Evolutionary conservation across 148 eudicot genomes (phyloP).

Genomic region (Cornus suecica): DNA sequence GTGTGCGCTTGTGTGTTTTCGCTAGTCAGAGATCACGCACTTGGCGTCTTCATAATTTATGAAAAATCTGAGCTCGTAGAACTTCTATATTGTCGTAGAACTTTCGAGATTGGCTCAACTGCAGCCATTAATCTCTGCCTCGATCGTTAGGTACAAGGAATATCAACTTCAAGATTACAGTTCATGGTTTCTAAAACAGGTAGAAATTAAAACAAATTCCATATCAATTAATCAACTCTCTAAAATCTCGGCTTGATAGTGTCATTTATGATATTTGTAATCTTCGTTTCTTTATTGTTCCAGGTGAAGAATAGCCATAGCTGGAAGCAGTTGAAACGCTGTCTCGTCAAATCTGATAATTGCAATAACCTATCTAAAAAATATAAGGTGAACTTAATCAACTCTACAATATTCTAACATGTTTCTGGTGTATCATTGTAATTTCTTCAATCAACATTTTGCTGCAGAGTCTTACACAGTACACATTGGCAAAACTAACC

Average conservation of each 20-base stretch:
- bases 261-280: not conserved
- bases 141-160: constrained; percentile 73
- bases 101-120: not conserved
- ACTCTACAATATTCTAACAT: no score
- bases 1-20: not conserved
- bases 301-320: constrained; percentile 76
- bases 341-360: constrained; percentile 80
- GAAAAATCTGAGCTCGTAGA: not conserved
- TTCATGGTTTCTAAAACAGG: constrained; percentile 79
- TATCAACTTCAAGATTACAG: constrained; percentile 83
- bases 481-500: constrained; percentile 64
- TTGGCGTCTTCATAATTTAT: not conserved
- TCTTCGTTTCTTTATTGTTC: constrained; percentile 11
- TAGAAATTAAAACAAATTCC: constrained; percentile 16
- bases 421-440: not conserved
- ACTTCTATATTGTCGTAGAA: not conserved
- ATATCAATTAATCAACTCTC: not conserved
- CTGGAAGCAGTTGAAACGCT: constrained; percentile 77
- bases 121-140: constrained; percentile 9
- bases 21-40: not conserved
- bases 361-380: constrained; percentile 60
- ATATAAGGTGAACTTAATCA: constrained; percentile 59
- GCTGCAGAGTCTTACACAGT: constrained; percentile 68
- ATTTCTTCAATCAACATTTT: constrained; percentile 1
- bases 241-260: no score